Base-by-base conservation (phyloP, 345 rosid species). In the Euphorbia pulcherrima region DNA sequence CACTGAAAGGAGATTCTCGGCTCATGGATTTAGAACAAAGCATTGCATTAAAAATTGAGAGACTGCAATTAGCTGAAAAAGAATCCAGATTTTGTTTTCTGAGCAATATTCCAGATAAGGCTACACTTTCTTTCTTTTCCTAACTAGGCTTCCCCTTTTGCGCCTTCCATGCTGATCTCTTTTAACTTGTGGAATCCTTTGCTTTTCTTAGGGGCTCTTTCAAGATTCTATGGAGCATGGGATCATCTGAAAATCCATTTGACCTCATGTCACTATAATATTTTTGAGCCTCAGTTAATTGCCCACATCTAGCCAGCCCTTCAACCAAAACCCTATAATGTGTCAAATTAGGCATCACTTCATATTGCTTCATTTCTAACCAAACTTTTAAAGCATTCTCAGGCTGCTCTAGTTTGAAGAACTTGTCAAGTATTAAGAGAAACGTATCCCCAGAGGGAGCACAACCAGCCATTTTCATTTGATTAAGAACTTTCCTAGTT, bases 321-420 rank as follows among this genome's bases (percentile, higher is more conserved):
- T 84, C 79, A 70, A 83, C 86, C 75, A 80, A 56, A 67, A 71
- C 64, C 64, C 50, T 74, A 69, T 87, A 88, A 70, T 85, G 92
- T 70, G 65, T 74, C 28, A 65, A 62, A 75, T 46, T 65, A 35
- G 88, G 81, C 48, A 33, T 67, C 53, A 85, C 69, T 71, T 80
- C 86, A 78, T 83, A 83, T 48, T 68, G 79, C 82, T 74, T 75
- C 93, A 90, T 87, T 82, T 87, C 89, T 20, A 60, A 58, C 98
- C 92, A 90, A 35, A 88, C 77, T 81, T 82, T 85, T 81, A 92
- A 64, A 59, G 89, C 87, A 73, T 79, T 76, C 69, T 87, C 89
- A 8, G 88, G 85, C 74, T 88, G 90, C 70, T 79, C 75, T 64
- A 76, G 64, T 74, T 78, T 80, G 71, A 92, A 82, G 62, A 83